phyloP scores from a whole-genome alignment of 352 stramenopile species.

The Thalassiosira exigua region DNA sequence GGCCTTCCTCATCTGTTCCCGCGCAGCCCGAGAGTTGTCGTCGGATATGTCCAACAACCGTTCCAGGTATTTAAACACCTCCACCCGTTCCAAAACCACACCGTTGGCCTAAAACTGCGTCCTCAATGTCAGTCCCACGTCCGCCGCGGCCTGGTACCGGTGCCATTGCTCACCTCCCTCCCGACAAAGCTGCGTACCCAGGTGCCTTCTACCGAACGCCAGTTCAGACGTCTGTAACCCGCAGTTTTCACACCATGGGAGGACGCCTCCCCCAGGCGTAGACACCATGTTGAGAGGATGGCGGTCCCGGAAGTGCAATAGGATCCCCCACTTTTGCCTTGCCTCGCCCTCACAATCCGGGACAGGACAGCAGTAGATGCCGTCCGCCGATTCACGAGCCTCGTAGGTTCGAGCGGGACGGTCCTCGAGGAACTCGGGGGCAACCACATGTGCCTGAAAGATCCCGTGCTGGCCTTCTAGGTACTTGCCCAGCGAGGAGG shows the following conservation, averaged over 20 bases:
- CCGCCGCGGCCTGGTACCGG: too few species aligned
- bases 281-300: not conserved
- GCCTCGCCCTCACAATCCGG: not conserved
- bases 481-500: not conserved
- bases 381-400: not conserved
- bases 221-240: too few species aligned
- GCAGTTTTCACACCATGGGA: not conserved
- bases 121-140: too few species aligned
- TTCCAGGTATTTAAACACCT: too few species aligned
- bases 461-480: not conserved
- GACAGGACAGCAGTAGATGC: not conserved
- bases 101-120: too few species aligned
- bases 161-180: not conserved
- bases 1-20: conserved; percentile 25
- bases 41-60: conserved; percentile 13
- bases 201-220: too few species aligned
- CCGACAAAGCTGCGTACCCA: conserved; percentile 6
- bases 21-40: conserved; percentile 25
- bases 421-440: not conserved
- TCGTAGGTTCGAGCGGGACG: not conserved
- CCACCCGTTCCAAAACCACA: too few species aligned
- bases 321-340: not conserved
- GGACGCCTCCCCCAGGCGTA: not conserved
- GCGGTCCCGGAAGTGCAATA: not conserved
- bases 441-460: not conserved